These are phyloP conservation scores for Schwanniomyces etchellsii DNA, from an alignment of 1,139 yeast genomes.

Conservation along the genomic window DNA sequence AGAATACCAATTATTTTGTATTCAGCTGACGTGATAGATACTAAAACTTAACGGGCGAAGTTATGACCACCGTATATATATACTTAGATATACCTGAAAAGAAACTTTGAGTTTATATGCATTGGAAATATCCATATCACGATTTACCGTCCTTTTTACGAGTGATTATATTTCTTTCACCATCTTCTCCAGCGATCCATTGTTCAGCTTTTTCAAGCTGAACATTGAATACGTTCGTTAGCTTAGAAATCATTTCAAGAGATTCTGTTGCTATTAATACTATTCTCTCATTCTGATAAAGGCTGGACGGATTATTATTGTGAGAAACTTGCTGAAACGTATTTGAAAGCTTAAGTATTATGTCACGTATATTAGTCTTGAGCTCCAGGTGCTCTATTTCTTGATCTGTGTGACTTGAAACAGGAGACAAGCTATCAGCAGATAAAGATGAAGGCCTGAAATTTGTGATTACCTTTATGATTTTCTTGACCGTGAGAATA, in stretches of 20 bases:
- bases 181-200: constrained; percentile 60
- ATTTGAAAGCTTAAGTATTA: constrained; percentile 65
- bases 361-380: constrained; percentile 74
- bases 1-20: too few relatives aligned
- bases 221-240: constrained; percentile 78
- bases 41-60: too few relatives aligned
- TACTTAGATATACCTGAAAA: too few relatives aligned
- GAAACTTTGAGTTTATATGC: too few relatives aligned
- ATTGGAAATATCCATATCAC: too few relatives aligned
- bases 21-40: too few relatives aligned
- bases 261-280: constrained; percentile 84
- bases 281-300: constrained; percentile 54
- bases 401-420: constrained; percentile 6
- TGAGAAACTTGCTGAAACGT: constrained; percentile 28
- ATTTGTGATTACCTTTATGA: constrained; percentile 78
- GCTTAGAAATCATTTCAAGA: constrained; percentile 77
- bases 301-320: constrained; percentile 17
- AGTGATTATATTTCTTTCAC: too few relatives aligned
- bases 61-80: too few relatives aligned
- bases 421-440: constrained; percentile 12
- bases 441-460: constrained; percentile 69
- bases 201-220: constrained; percentile 78
- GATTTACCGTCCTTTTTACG: too few relatives aligned
- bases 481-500: constrained; percentile 81
- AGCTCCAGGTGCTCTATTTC: constrained; percentile 14